Conservation (phyloP, 2,329 filamentous ascomycete species). For the Diaporthe sp. region DNA sequence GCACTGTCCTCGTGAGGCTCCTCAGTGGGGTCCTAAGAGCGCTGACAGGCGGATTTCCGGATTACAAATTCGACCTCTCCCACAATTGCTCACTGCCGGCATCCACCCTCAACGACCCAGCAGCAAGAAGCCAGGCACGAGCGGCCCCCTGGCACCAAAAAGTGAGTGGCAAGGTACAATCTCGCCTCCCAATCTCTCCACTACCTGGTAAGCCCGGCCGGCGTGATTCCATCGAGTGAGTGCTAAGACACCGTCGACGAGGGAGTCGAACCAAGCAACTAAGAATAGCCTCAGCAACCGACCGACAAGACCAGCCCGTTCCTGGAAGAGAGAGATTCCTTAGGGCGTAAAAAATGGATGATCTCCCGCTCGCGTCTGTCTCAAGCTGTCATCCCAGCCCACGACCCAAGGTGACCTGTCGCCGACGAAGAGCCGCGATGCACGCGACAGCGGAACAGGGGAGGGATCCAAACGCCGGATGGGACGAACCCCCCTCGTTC, state of each 20-base stretch:
- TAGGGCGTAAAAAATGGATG: not conserved
- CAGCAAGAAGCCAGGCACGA: not conserved
- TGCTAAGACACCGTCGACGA: not conserved
- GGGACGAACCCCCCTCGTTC: not conserved
- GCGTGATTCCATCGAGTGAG: not conserved
- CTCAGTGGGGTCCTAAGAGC: not conserved
- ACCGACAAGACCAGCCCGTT: not conserved
- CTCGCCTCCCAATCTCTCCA: not conserved
- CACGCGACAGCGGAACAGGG: not conserved
- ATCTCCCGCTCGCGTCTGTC: not conserved
- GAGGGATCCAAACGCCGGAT: not conserved
- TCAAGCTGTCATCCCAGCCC: conserved; percentile 16
- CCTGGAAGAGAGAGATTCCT: not conserved
- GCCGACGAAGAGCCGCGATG: conserved; percentile 1
- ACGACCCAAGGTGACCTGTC: not conserved
- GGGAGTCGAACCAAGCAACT: not conserved
- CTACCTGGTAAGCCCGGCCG: not conserved
- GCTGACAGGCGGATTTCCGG: not conserved
- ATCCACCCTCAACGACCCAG: not conserved
- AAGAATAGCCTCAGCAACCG: conserved; percentile 1
- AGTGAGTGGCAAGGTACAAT: not conserved
- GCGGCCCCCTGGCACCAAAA: not conserved
- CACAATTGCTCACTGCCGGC: not conserved
- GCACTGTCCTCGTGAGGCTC: not conserved
- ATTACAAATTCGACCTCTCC: not conserved